Percentiles rank a stretch among this genome's conserved stretches.
Evolutionary conservation across 1,284 basidiomycete species (phyloP).

Genomic region (Puccinia novopanici): DNA sequence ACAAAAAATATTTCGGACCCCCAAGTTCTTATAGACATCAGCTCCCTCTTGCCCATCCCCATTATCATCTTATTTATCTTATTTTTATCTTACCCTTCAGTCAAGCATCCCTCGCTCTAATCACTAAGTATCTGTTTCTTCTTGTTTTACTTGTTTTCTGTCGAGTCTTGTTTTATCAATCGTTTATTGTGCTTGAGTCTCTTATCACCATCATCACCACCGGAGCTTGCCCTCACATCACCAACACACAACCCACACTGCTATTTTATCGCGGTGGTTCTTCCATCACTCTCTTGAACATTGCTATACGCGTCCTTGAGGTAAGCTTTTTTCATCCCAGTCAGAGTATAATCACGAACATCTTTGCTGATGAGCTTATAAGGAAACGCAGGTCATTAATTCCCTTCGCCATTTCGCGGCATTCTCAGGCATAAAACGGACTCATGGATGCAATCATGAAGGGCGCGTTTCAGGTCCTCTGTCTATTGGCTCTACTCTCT

Average conservation of each 20-base stretch:
- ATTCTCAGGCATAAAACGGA: not conserved
- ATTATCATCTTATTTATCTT: slow-evolving; percentile 2
- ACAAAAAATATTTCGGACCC: no score
- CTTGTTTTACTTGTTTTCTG: slow-evolving; percentile 17
- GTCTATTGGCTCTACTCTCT: slow-evolving; percentile 5
- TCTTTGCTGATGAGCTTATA: not conserved
- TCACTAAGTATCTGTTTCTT: slow-evolving; percentile 33
- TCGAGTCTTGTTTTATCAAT: not conserved
- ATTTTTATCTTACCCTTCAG: no score
- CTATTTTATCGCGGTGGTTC: not conserved
- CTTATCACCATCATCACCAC: not conserved
- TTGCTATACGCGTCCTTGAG: not conserved
- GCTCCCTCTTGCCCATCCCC: not conserved
- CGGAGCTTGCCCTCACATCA: not conserved
- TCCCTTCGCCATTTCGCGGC: not conserved
- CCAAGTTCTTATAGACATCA: slow-evolving; percentile 1
- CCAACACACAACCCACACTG: not conserved
- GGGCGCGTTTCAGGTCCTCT: not conserved
- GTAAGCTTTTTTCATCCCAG: no score
- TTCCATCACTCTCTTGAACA: slow-evolving; percentile 8
- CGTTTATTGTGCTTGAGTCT: slow-evolving; percentile 19
- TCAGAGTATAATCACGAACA: no score
- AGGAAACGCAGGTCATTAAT: not conserved
- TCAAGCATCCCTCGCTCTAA: no score
- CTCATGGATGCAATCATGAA: slow-evolving; percentile 1